A percentile compares a stretch with the other conserved stretches of the same genome.
Evolutionary conservation across 177 flowering plant species (phyloP).

Genomic region (Vitis hybrid): DNA sequence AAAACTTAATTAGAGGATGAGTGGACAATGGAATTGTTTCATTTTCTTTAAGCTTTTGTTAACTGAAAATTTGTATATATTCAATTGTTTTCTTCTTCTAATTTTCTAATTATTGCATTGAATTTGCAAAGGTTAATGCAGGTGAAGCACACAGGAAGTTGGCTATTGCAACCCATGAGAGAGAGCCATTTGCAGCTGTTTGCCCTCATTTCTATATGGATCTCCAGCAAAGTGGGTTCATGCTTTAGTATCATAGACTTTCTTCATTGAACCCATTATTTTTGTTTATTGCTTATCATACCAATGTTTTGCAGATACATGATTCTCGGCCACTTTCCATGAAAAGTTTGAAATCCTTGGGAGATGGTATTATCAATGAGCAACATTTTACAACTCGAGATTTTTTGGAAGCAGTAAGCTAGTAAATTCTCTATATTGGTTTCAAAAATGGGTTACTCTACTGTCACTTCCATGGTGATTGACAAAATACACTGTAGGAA

Average conservation of each 20-base stretch:
- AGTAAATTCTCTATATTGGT: not conserved
- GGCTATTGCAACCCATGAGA: constrained; percentile 66
- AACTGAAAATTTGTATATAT: too few species aligned
- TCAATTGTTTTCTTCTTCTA: not conserved
- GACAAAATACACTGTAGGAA: constrained; percentile 45
- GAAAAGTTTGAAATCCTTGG: constrained; percentile 53
- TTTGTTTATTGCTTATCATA: not conserved
- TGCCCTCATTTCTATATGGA: constrained; percentile 73
- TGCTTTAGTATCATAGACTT: not conserved
- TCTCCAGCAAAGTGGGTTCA: constrained; percentile 65
- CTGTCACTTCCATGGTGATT: not conserved
- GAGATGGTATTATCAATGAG: constrained; percentile 56
- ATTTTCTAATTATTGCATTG: not conserved
- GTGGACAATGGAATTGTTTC: not conserved
- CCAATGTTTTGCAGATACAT: constrained; percentile 52
- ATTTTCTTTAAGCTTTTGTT: not conserved
- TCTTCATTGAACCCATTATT: not conserved
- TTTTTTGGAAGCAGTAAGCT: constrained; percentile 68
- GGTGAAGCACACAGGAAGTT: constrained; percentile 20
- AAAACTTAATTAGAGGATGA: not conserved
- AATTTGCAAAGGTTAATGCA: constrained; percentile 19
- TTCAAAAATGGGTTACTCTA: not conserved
- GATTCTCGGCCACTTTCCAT: constrained; percentile 52
- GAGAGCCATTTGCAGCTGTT: constrained; percentile 78
- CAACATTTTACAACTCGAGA: constrained; percentile 74